Base-by-base conservation (phyloP, 805 yeast species). In the Saccharomycopsis vini region DNA sequence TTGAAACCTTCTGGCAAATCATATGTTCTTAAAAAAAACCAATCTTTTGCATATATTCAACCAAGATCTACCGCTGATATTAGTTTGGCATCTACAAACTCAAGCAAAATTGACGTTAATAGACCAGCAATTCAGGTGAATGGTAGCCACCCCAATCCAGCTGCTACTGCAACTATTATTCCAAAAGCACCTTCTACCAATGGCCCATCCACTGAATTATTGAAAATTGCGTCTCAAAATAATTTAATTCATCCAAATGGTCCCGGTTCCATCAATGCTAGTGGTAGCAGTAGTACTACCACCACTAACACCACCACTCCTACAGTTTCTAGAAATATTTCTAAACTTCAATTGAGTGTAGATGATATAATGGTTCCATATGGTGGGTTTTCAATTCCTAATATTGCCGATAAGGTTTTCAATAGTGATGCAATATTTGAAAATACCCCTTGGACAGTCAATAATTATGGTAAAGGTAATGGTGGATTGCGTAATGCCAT, bases 401-500 rank as follows among this genome's bases (percentile, higher is more conserved):
- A 73, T 42, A 64, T 76, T 38, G 69, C 72, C 40, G 62, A 63
- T 16, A 63, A 71, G n/a, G 60, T 77, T 18, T 53, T 53, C 21
- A 57, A 58, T 29, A 56, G 65, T 12, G 60, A 57, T 19, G 62
- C 64, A 45, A 57, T 68, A 28, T 69, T 68, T 54, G 63, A 62
- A 12, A 58, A 57, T 15, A 77, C 86, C 4, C 82, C 85, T 3
- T 87, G 95, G 94, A 66, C 69, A 33, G 75, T 89, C 22, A 80
- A 77, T 2, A 72, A 72, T n/a, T 74, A 78, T 34, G 69, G 63
- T 5, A 78, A 78, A 51, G 95, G 97, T 5, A 92, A 92, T 56
- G 95, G 89, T 26, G 92, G 95, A 6, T 70, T 92, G 54, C 75
- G 76, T 49, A 90, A 92, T 52, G 96, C 97, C 0, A 74, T 92